Evolutionary conservation across 306 rosid genomes (phyloP), one percentile per base, ranked within the genome.

Genomic region (Lathyrus aphaca): DNA sequence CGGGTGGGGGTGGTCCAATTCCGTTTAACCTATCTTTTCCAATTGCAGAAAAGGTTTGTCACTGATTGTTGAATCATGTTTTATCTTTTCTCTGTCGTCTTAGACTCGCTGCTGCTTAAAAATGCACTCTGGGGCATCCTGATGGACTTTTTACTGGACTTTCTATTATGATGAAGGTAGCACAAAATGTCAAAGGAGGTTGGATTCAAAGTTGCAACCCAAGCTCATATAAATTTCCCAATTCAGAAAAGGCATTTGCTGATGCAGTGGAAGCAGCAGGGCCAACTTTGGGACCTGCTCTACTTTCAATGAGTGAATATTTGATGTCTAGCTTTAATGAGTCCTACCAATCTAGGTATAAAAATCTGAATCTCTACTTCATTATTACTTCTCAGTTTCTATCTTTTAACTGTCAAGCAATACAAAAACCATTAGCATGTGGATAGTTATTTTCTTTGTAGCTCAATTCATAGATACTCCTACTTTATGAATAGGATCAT

Each of bases 1-100:
- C 89, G 59, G 96, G 98, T 50, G 98, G 98, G 27, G 98, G 98
- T 51, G 94, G 97, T 61, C 98, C 98, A 79, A 86, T 93, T 82
- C 97, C 98, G 50, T 93, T 82, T 71, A 82, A 93, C 81, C 81
- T 86, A 11, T 86, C 91, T 46, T 73, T 86, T 72, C 90, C 94
- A 50, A 86, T 93, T 77, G 86, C 96, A 73, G 75, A 86, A 82
- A 81, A 88, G 98, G 98, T 93, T 59, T 66, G 89, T 81, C 64
- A 70, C 48, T 76, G 68, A 70, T 62, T 69, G 49, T 48, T 82
- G 49, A 71, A 46, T 76, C 45, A 8, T 66, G 58, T 72, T 75
- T 48, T 35, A 19, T 32, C 16, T 21, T 55, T 56, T 71, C 64
- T 51, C 9, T 32, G 39, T 30, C 56, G 40, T 39, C 49, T 51